Conservation (phyloP, 345 rosid genomes). For the Eucalyptus regnans region DNA sequence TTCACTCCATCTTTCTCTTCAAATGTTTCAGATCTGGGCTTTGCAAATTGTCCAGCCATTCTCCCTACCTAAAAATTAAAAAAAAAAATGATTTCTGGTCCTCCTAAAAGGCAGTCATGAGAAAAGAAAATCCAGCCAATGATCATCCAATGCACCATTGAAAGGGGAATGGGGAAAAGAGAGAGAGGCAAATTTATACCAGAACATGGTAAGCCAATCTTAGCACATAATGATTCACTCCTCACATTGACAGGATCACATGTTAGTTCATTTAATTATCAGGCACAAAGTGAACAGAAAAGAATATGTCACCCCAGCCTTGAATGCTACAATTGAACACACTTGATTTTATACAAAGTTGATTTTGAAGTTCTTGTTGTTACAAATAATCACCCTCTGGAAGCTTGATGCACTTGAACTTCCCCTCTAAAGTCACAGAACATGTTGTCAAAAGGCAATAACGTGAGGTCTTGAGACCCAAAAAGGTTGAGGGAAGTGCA, state of each 20-base stretch:
- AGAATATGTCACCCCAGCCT: not conserved
- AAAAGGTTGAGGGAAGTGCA: not conserved
- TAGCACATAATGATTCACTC: not conserved
- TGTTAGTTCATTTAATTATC: not conserved
- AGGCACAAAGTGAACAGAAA: not conserved
- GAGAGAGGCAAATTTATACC: not conserved
- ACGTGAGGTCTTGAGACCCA: not conserved
- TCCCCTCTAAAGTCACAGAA: not conserved
- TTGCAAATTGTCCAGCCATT: constrained; percentile 36
- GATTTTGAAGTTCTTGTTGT: not conserved
- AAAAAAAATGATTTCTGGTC: not conserved
- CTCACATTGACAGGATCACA: not conserved
- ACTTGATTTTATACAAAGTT: not conserved
- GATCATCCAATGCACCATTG: not conserved
- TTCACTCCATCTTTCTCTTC: constrained; percentile 26
- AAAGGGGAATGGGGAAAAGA: not conserved
- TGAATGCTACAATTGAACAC: not conserved
- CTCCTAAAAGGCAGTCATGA: not conserved
- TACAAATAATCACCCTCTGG: not conserved
- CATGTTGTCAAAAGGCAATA: not conserved
- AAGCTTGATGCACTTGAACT: not conserved
- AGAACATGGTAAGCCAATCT: not conserved
- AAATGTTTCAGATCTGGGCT: constrained; percentile 27
- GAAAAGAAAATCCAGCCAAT: not conserved
- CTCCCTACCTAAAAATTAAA: constrained; percentile 14